Evolutionary conservation across 106 monocot genomes (phyloP).

Genomic region (Dioscorea zingiberensis): DNA sequence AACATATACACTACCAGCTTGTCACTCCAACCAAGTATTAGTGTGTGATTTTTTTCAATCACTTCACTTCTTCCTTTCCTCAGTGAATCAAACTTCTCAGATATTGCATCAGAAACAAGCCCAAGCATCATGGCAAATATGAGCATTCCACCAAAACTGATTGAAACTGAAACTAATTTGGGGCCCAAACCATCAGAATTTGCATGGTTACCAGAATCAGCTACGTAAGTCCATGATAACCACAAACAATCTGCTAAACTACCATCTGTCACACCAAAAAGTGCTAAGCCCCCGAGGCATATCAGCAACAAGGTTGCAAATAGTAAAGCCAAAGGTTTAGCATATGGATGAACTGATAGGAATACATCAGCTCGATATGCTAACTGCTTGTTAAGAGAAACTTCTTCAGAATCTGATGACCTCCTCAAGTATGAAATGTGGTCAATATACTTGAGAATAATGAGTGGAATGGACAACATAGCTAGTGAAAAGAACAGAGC

Average conservation of each 20-base stretch:
- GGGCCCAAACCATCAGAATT: slow-evolving; percentile 53
- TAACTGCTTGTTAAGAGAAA: slow-evolving; percentile 58
- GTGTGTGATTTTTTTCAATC: slow-evolving; percentile 60
- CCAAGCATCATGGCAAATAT: slow-evolving; percentile 90
- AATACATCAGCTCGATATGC: slow-evolving; percentile 62
- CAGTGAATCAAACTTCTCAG: slow-evolving; percentile 74
- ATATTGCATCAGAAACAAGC: slow-evolving; percentile 68
- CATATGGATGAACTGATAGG: slow-evolving; percentile 55
- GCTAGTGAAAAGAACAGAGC: slow-evolving; percentile 45
- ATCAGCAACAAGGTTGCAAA: slow-evolving; percentile 62
- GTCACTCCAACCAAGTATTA: slow-evolving; percentile 80
- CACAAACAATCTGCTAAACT: slow-evolving; percentile 53
- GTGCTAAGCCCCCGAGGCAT: slow-evolving; percentile 65
- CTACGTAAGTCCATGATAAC: slow-evolving; percentile 70
- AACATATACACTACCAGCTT: slow-evolving; percentile 35
- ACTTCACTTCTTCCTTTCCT: slow-evolving; percentile 80
- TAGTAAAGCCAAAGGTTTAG: slow-evolving; percentile 56
- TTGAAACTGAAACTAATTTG: slow-evolving; percentile 59
- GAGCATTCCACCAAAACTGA: slow-evolving; percentile 75
- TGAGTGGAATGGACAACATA: slow-evolving; percentile 35
- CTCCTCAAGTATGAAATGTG: slow-evolving; percentile 35
- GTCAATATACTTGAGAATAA: slow-evolving; percentile 53
- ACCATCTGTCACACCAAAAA: slow-evolving; percentile 68
- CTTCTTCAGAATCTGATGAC: slow-evolving; percentile 49
- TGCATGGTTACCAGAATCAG: slow-evolving; percentile 74